Evolutionary conservation across 1,284 basidiomycete genomes (phyloP), one percentile per base, ranked within the genome.

Genomic region (Heterobasidion annosum): DNA sequence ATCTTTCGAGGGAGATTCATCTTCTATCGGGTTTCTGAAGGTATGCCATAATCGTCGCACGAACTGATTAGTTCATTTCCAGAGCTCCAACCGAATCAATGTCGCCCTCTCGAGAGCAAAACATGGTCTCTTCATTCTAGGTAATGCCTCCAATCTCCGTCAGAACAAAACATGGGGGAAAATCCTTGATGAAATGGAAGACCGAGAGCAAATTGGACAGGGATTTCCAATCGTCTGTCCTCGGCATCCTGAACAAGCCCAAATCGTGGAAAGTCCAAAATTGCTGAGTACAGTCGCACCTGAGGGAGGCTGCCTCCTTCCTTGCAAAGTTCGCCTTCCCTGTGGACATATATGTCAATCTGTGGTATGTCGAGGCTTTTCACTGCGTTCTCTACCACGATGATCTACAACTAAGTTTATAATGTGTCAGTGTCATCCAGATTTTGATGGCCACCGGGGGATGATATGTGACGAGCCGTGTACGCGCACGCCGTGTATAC

Each of bases 101-200:
- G 87, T 91, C 32, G 86, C 88, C 0, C 64, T 91, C n/a, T 89
- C 87, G 16, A 74, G 86, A 18, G 87, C 88, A 3, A 75, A 79
- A 49, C 77, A 90, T 56, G 88, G 87, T 3, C 68, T 90, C 10
- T 89, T 76, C 61, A 81, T 91, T 37, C 69, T 91, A 2, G 88
- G 88, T 13, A 88, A 90, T 56, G 77, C 82, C 0, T 62, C 68
- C 0, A 73, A 83, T 56, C 63, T 83, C 32, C 67, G 64, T 64
- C 43, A 70, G 64, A 62, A 83, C 56, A 49, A 62, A 6, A 86
- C 85, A 73, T 91, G 89, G 89, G 61, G 63, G 0, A 68, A 65
- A 0, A 71, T 91, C 15, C 66, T 88, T 2, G 70, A 80, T 12
- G 75, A 85, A 59, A 66, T 89, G n/a, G 70, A 76, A 19, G 59